These are phyloP conservation scores for Xylariomycetidae sp. DNA, from an alignment of 2,329 filamentous ascomycete genomes.

Conservation along the genomic window DNA sequence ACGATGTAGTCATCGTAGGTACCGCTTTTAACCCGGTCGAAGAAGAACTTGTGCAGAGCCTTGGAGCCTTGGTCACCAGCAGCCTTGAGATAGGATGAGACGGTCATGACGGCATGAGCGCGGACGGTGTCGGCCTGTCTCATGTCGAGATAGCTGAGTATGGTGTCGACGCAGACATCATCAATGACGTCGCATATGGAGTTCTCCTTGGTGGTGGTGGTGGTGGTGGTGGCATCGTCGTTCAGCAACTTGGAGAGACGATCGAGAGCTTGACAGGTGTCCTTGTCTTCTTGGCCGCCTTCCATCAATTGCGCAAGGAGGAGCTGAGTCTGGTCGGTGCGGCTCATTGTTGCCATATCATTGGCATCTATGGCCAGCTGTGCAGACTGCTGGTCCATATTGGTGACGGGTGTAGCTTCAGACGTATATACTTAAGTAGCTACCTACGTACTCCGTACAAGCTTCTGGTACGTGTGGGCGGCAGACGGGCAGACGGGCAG, in stretches of 20 bases:
- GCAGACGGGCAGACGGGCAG: too few relatives aligned
- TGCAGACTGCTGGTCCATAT: constrained; percentile 25
- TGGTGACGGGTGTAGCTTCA: too few relatives aligned
- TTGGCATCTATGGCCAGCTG: constrained; percentile 20
- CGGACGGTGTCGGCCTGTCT: constrained; percentile 69
- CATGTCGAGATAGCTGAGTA: constrained; percentile 83
- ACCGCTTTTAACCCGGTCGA: constrained; percentile 62
- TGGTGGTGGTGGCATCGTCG: constrained; percentile 44
- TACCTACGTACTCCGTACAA: too few relatives aligned
- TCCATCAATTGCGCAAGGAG: constrained; percentile 88
- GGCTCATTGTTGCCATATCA: constrained; percentile 20
- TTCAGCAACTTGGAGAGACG: constrained; percentile 55
- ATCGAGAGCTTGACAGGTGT: constrained; percentile 57
- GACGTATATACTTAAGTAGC: too few relatives aligned
- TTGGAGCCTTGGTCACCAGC: constrained; percentile 66
- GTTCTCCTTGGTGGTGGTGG: constrained; percentile 36
- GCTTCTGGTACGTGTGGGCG: too few relatives aligned
- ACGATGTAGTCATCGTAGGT: constrained; percentile 86
- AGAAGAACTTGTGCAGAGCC: constrained; percentile 71
- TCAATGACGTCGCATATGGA: constrained; percentile 63
- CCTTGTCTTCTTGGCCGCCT: constrained; percentile 76
- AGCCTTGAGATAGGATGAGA: constrained; percentile 77
- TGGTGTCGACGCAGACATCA: constrained; percentile 73
- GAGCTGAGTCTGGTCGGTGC: constrained; percentile 61
- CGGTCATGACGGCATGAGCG: constrained; percentile 76